These are phyloP conservation scores for Diplotaxis tenuifolia DNA, from an alignment of 345 rosid species.

Conservation along the genomic window DNA sequence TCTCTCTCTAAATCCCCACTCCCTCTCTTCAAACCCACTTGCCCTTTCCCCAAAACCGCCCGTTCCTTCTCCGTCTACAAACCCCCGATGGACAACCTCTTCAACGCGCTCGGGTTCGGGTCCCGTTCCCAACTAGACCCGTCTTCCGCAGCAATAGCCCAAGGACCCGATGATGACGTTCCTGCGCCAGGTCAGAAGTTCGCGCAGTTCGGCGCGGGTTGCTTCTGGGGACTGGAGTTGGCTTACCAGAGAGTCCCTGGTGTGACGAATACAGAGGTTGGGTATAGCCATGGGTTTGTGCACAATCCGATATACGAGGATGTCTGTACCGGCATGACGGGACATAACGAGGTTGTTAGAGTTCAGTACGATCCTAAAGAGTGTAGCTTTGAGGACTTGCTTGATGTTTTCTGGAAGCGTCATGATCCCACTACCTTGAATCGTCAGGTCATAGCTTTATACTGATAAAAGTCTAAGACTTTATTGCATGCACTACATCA, in stretches of 20 bases:
- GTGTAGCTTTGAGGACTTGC: slow-evolving; percentile 55
- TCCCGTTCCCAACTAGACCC: slow-evolving; percentile 37
- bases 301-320: slow-evolving; percentile 64
- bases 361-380: slow-evolving; percentile 70
- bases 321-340: slow-evolving; percentile 63
- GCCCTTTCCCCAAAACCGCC: slow-evolving; percentile 27
- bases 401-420: slow-evolving; percentile 70
- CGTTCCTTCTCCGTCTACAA: slow-evolving; percentile 33
- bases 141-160: slow-evolving; percentile 41
- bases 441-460: slow-evolving; percentile 56
- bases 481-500: background rate
- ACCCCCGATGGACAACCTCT: slow-evolving; percentile 35
- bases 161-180: slow-evolving; percentile 60
- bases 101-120: slow-evolving; percentile 34
- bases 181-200: slow-evolving; percentile 53
- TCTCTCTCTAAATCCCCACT: slow-evolving; percentile 25
- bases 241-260: slow-evolving; percentile 74
- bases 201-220: slow-evolving; percentile 88
- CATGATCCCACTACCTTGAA: slow-evolving; percentile 84
- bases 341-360: slow-evolving; percentile 79
- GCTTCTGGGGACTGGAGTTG: slow-evolving; percentile 90
- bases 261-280: slow-evolving; percentile 73
- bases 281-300: slow-evolving; percentile 76
- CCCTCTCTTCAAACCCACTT: slow-evolving; percentile 17
- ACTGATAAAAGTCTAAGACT: background rate